Evolutionary conservation across 495 filamentous ascomycete species (phyloP).

Genomic region (Platismatia glauca): DNA sequence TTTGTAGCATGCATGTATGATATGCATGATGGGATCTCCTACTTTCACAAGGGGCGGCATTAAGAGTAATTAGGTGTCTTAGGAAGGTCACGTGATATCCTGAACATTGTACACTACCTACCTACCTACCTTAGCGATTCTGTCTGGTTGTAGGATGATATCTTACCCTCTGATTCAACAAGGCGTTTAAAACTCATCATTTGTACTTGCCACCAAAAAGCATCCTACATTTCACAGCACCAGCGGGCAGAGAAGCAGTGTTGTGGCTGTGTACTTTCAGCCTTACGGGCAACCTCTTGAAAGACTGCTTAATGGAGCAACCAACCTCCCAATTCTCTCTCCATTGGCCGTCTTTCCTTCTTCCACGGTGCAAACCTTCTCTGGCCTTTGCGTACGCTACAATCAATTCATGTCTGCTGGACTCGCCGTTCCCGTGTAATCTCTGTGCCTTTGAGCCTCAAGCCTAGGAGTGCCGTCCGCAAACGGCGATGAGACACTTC

Average conservation of each 20-base stretch:
- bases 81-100: conserved; percentile 1
- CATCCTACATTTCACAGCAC: no score
- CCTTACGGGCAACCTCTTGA: background rate
- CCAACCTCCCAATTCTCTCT: background rate
- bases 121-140: no score
- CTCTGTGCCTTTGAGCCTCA: background rate
- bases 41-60: background rate
- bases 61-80: no score
- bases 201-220: no score
- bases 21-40: background rate
- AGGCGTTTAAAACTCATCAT: background rate
- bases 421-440: background rate
- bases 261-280: conserved; percentile 13
- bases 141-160: background rate
- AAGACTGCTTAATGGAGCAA: no score
- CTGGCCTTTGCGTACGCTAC: background rate
- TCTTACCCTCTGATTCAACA: background rate
- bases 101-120: conserved; percentile 4
- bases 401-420: no score
- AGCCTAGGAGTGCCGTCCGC: background rate
- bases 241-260: background rate
- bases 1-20: conserved; percentile 5
- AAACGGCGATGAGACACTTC: background rate
- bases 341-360: background rate
- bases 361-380: background rate